These are phyloP conservation scores for Pythium plurisporium DNA, from an alignment of 352 stramenopile genomes.

Conservation along the genomic window DNA sequence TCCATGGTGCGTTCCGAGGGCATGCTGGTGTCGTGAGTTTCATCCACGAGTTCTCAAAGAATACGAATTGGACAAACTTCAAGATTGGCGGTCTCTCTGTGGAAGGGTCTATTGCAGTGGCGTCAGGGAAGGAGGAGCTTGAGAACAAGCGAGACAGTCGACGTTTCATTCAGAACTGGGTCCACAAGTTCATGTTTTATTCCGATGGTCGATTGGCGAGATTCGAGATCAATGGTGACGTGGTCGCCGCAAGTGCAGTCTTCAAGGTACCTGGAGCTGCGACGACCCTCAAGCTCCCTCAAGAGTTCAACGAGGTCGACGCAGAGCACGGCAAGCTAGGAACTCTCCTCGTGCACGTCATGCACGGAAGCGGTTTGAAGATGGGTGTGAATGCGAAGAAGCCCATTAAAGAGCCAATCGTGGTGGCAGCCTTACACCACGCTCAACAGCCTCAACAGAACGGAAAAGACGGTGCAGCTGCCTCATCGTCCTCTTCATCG, in stretches of 20 bases:
- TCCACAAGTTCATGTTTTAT: conserved; percentile 89
- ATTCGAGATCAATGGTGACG: conserved; percentile 87
- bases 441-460: conserved; percentile 50
- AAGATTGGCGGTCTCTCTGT: conserved; percentile 80
- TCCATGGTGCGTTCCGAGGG: conserved; percentile 78
- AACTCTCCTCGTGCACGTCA: conserved; percentile 65
- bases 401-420: conserved; percentile 56
- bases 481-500: conserved; percentile 13
- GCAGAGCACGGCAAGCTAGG: conserved; percentile 70
- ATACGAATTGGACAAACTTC: conserved; percentile 84
- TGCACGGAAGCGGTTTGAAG: conserved; percentile 79
- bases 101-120: conserved; percentile 81
- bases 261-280: conserved; percentile 84
- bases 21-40: conserved; percentile 67
- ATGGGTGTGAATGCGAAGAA: conserved; percentile 65
- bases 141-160: conserved; percentile 80
- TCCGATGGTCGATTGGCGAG: conserved; percentile 74
- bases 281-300: conserved; percentile 81
- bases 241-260: conserved; percentile 79
- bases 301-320: conserved; percentile 87
- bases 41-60: conserved; percentile 73
- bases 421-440: conserved; percentile 56
- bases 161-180: conserved; percentile 88
- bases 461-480: conserved; percentile 4
- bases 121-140: conserved; percentile 81